Evolutionary conservation across 345 rosid genomes (phyloP), one percentile per base, ranked within the genome.

Genomic region (Citrus trifoliata): DNA sequence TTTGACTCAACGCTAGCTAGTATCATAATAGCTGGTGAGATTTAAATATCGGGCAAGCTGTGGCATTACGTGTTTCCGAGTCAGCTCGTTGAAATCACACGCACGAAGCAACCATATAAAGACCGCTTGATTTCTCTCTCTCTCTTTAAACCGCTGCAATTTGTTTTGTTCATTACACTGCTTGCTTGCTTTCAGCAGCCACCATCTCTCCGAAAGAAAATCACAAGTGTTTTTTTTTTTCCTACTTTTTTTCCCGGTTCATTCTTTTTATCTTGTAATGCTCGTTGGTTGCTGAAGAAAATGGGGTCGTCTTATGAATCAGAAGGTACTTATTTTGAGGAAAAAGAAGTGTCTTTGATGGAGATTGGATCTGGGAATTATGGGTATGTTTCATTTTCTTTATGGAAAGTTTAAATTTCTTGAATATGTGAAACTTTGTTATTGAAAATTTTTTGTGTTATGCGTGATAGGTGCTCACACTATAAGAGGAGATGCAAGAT

Each of bases 401-500:
- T 76, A 51, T 66, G 16, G 51, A 42, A 42, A 61, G n/a, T 38
- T 51, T 53, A 10, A 3, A 10, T 14, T 32, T 40, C 12, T 40
- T 27, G 13, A 10, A 32, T 42, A 25, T 74, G 68, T 46, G 18
- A 53, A 53, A 56, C 13, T 35, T 46, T 28, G 74, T 58, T 64
- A 22, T 19, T 8, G 53, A 28, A 38, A 38, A 8, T 2, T 65
- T 56, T 56, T 71, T 42, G 63, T 78, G 9, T 10, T 46, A 7
- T 25, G 3, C 38, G 27, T 48, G 65, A 16, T 9, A 95, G 99
- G 80, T 95, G 98, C 83, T 81, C 88, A 30, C 99, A 95, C 82
- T 95, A 95, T 70, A 84, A 84, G 81, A 90, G 99, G 82, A 90
- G 87, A 73, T 95, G 99, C 74, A 93, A 89, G 87, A 91, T 93